Conservation (phyloP, 1,139 yeast species). For the Sugiyamaella grinbergsii region DNA sequence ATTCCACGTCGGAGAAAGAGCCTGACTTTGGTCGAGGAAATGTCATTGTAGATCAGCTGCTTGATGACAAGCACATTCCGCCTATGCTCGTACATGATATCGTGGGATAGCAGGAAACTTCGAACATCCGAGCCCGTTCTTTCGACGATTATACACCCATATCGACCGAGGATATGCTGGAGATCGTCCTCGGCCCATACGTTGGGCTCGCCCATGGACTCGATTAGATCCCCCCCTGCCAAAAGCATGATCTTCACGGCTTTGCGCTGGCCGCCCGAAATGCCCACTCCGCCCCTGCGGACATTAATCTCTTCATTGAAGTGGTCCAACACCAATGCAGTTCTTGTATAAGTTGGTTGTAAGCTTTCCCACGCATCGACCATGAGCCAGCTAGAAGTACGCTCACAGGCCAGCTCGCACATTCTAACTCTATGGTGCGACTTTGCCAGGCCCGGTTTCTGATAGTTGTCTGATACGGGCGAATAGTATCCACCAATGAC, state of each 20-base stretch:
- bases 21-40: constrained; percentile 91
- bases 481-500: constrained; percentile 96
- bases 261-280: constrained; percentile 69
- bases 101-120: constrained; percentile 86
- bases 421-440: constrained; percentile 89
- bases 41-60: constrained; percentile 94
- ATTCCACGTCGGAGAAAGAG: constrained; percentile 89
- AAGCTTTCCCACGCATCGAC: constrained; percentile 99
- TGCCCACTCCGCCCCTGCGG: constrained; percentile 81
- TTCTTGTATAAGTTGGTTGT: constrained; percentile 87
- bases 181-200: constrained; percentile 98
- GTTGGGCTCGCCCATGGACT: constrained; percentile 99
- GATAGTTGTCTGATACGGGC: constrained; percentile 95
- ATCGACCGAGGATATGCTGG: constrained; percentile 91
- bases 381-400: constrained; percentile 97
- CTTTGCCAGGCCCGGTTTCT: constrained; percentile 89
- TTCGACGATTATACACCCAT: constrained; percentile 95
- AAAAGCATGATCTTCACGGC: constrained; percentile 94
- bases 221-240: constrained; percentile 97
- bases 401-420: constrained; percentile 98
- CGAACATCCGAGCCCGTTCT: constrained; percentile 96
- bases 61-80: constrained; percentile 91
- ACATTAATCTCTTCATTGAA: constrained; percentile 93
- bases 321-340: constrained; percentile 94
- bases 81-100: constrained; percentile 94